These are phyloP conservation scores for Ustilago loliicola DNA, from an alignment of 1,284 basidiomycete species.

Conservation along the genomic window DNA sequence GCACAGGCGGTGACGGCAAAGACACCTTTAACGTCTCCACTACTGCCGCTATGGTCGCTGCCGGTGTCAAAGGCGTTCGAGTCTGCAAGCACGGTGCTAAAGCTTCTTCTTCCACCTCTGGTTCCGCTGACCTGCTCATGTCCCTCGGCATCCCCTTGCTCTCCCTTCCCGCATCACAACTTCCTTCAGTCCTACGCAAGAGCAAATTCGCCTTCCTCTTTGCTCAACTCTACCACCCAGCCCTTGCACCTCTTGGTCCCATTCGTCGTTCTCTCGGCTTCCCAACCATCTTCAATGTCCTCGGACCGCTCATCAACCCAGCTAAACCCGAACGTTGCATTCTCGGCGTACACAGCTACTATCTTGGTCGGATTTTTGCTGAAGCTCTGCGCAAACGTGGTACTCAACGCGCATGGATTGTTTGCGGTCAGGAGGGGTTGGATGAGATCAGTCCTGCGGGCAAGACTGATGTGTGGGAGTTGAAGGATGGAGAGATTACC, in stretches of 20 bases:
- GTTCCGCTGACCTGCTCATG: slow-evolving; percentile 91
- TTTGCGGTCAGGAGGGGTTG: slow-evolving; percentile 90
- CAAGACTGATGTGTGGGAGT: slow-evolving; percentile 78
- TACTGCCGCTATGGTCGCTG: slow-evolving; percentile 91
- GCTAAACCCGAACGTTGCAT: slow-evolving; percentile 84
- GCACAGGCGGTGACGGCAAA: slow-evolving; percentile 94
- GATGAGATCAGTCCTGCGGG: slow-evolving; percentile 93
- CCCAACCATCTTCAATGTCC: slow-evolving; percentile 95
- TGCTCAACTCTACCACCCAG: slow-evolving; percentile 91
- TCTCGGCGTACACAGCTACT: slow-evolving; percentile 86
- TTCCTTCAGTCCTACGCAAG: slow-evolving; percentile 49
- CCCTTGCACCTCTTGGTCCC: slow-evolving; percentile 85
- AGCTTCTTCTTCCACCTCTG: slow-evolving; percentile 93
- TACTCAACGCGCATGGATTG: slow-evolving; percentile 87
- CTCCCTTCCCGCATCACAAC: slow-evolving; percentile 75
- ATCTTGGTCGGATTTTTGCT: slow-evolving; percentile 88
- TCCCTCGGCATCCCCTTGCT: slow-evolving; percentile 85
- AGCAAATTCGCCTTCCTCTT: slow-evolving; percentile 90
- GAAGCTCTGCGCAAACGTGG: slow-evolving; percentile 77
- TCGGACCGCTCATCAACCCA: slow-evolving; percentile 95
- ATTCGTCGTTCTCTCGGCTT: slow-evolving; percentile 89
- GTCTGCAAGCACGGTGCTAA: slow-evolving; percentile 96
- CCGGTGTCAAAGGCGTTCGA: slow-evolving; percentile 86
- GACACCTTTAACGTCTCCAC: slow-evolving; percentile 99
- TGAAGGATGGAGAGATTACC: slow-evolving; percentile 50